Evolutionary conservation across 768 basidiomycete genomes (phyloP).

Genomic region (Suillus alpinus): DNA sequence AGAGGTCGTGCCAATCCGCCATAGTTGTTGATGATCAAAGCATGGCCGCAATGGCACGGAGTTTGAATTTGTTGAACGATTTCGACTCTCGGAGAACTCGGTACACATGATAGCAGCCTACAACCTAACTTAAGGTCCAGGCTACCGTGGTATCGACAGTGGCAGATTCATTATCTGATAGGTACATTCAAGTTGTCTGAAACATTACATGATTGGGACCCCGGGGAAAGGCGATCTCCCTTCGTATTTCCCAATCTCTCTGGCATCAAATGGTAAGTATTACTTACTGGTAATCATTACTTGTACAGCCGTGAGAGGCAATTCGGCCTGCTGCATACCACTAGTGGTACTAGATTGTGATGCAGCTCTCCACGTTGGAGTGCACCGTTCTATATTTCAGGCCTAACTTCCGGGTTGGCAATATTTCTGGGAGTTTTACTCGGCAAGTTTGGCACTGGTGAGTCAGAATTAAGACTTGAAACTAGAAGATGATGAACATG

Average conservation of each 20-base stretch:
- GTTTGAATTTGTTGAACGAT: no score
- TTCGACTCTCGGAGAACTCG: no score
- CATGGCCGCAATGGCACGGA: no score
- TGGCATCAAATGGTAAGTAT: neutral
- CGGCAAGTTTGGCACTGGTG: neutral
- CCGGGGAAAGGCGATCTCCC: neutral
- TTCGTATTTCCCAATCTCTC: neutral
- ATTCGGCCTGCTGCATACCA: neutral
- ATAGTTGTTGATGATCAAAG: no score
- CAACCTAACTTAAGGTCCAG: neutral
- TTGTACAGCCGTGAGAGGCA: neutral
- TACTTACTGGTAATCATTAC: neutral
- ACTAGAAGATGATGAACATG: neutral
- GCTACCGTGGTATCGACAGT: slow-evolving; percentile 37
- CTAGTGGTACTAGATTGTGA: no score
- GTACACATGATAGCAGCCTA: neutral
- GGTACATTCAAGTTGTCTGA: neutral
- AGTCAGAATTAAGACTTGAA: neutral
- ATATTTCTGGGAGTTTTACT: neutral
- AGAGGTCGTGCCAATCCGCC: no score
- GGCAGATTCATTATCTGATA: no score
- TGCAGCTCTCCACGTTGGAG: neutral
- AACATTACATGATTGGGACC: neutral
- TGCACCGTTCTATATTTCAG: neutral
- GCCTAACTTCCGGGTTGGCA: neutral